Conservation (phyloP, 768 basidiomycete species). For the Termitomyces eurrhizus region DNA sequence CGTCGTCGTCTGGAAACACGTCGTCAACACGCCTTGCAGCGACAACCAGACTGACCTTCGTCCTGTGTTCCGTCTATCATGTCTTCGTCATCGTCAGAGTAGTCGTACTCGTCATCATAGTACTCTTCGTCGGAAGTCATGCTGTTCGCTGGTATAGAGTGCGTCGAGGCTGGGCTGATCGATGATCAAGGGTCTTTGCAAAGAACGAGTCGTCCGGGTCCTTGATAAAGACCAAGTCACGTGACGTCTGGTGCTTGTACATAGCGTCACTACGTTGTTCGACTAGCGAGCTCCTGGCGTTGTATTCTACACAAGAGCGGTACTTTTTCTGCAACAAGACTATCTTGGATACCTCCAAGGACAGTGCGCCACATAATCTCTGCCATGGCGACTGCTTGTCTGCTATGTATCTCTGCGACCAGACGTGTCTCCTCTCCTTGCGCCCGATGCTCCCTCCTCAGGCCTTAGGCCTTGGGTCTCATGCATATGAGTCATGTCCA, state of each 20-base stretch:
- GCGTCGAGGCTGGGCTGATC: not conserved
- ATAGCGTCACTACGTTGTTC: no score
- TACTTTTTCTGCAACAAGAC: no score
- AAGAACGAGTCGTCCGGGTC: not conserved
- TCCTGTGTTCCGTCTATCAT: conserved; percentile 67
- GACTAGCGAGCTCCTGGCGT: no score
- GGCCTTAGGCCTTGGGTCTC: no score
- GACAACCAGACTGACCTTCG: conserved; percentile 38
- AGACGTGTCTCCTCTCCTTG: no score
- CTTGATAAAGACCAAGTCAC: not conserved
- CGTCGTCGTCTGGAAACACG: conserved; percentile 28
- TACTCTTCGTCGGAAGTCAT: conserved; percentile 66
- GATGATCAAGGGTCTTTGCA: not conserved
- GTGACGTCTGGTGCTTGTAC: not conserved
- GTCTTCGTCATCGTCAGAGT: conserved; percentile 63
- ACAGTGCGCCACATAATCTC: no score
- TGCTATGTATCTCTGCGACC: no score
- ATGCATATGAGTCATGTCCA: no score
- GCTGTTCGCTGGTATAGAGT: not conserved
- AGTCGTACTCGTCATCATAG: conserved; percentile 67
- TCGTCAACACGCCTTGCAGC: conserved; percentile 1
- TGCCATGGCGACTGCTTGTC: no score
- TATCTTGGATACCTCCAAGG: no score
- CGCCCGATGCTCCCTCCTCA: no score
- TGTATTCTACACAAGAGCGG: no score